These are phyloP conservation scores for Trametes sp. DNA, from an alignment of 1,284 basidiomycete genomes.

Conservation along the genomic window DNA sequence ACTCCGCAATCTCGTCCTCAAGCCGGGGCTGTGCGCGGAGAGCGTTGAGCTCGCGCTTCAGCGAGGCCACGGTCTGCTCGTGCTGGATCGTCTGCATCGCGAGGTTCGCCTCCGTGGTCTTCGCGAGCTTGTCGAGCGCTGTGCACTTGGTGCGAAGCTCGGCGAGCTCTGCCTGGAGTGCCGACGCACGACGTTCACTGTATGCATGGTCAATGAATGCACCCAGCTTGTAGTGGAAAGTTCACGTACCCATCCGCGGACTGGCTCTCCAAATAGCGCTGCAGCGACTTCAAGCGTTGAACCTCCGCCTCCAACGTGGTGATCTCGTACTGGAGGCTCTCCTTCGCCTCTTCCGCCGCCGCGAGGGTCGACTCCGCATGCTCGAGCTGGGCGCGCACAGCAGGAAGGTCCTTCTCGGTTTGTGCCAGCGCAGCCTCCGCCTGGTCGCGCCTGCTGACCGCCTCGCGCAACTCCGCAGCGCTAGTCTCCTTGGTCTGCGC, in stretches of 20 bases:
- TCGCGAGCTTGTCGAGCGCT: conserved; percentile 62
- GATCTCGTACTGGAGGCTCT: conserved; percentile 56
- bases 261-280: conserved; percentile 67
- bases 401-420: conserved; percentile 40
- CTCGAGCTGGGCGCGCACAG: conserved; percentile 39
- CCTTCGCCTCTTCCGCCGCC: conserved; percentile 56
- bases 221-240: conserved; percentile 1
- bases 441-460: conserved; percentile 35
- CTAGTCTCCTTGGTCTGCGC: conserved; percentile 37
- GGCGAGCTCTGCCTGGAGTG: conserved; percentile 57
- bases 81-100: conserved; percentile 68
- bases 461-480: conserved; percentile 34
- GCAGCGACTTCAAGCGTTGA: conserved; percentile 65
- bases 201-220: conserved; percentile 13
- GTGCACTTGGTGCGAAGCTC: conserved; percentile 52
- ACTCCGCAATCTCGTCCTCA: conserved; percentile 59
- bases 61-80: conserved; percentile 62
- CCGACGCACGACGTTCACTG: conserved; percentile 56
- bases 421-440: conserved; percentile 40
- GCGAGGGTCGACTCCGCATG: conserved; percentile 36
- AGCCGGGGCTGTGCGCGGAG: conserved; percentile 63
- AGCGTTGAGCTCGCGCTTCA: conserved; percentile 62
- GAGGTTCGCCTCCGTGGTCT: conserved; percentile 69
- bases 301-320: conserved; percentile 68
- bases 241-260: conserved; percentile 58